These are phyloP conservation scores for Leccinum pachyderme DNA, from an alignment of 1,284 basidiomycete genomes.

Conservation along the genomic window DNA sequence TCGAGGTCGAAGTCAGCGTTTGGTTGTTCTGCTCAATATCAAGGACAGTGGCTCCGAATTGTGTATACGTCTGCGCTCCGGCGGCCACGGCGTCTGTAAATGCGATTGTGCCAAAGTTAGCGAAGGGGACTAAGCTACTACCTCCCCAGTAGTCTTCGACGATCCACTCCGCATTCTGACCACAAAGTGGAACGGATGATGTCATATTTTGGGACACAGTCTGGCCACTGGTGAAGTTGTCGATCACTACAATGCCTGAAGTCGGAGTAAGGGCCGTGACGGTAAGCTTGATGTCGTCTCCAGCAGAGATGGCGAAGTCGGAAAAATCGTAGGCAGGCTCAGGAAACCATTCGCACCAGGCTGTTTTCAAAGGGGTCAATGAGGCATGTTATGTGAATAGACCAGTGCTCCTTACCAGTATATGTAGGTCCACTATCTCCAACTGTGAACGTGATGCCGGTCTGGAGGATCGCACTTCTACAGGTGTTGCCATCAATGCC, in stretches of 20 bases:
- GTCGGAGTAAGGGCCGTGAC: conserved; percentile 3
- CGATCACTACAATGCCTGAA: conserved; percentile 2
- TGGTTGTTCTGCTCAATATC: conserved; percentile 8
- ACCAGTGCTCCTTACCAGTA: conserved; percentile 5
- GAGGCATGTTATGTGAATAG: neutral
- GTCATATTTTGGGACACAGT: neutral
- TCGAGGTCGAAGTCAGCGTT: conserved; percentile 6
- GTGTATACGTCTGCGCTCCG: neutral
- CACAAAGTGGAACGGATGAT: conserved; percentile 9
- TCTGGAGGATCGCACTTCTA: neutral
- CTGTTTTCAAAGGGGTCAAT: conserved; percentile 1
- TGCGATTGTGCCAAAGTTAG: conserved; percentile 7
- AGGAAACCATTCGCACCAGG: conserved; percentile 13
- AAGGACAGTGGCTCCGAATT: neutral
- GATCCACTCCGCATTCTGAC: conserved; percentile 16
- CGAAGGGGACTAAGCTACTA: neutral
- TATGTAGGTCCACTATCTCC: neutral
- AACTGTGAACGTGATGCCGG: conserved; percentile 6
- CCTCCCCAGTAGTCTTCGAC: conserved; percentile 3
- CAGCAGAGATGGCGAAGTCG: conserved; percentile 9
- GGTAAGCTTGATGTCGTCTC: conserved; percentile 8
- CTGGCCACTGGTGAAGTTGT: conserved; percentile 13
- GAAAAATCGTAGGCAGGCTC: neutral
- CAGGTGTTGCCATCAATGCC: conserved; percentile 14
- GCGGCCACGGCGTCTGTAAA: conserved; percentile 6